A percentile compares a stretch with the other conserved stretches of the same genome.
phyloP scores from a whole-genome alignment of 2,329 filamentous ascomycete genomes.

The Sporothrix mexicana region DNA sequence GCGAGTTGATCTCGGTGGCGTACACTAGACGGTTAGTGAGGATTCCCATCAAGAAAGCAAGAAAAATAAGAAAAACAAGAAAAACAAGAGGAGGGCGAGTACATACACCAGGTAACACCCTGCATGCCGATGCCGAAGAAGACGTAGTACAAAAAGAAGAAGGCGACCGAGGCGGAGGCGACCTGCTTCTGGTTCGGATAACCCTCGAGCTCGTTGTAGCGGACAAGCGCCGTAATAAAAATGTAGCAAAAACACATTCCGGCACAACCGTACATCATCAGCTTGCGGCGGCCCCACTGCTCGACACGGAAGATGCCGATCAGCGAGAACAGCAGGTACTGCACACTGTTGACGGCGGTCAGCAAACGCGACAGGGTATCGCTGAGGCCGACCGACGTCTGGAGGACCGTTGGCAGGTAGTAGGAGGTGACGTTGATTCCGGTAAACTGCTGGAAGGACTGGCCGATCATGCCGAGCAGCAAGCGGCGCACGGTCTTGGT shows the following conservation, averaged over 20 bases:
- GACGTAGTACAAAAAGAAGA: conserved; percentile 59
- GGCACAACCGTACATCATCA: conserved; percentile 54
- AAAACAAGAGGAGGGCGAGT: conserved; percentile 37
- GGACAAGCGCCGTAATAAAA: conserved; percentile 57
- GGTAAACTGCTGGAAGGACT: conserved; percentile 52
- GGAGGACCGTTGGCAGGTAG: conserved; percentile 56
- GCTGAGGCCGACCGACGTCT: conserved; percentile 56
- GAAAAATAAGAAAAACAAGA: conserved; percentile 42
- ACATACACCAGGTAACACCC: conserved; percentile 57
- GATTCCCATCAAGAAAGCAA: too few relatives aligned
- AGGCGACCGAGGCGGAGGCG: conserved; percentile 41
- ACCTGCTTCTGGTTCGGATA: conserved; percentile 45
- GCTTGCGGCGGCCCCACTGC: conserved; percentile 38
- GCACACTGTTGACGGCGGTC: conserved; percentile 38
- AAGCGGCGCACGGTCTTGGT: conserved; percentile 50
- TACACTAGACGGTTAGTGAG: conserved; percentile 57
- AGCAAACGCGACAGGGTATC: conserved; percentile 57
- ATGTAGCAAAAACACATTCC: conserved; percentile 50
- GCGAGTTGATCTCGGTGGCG: conserved; percentile 61
- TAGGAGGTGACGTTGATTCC: conserved; percentile 39
- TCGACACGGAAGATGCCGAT: conserved; percentile 38
- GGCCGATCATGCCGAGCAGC: conserved; percentile 36
- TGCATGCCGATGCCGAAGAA: conserved; percentile 60
- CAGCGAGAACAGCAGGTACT: conserved; percentile 38
- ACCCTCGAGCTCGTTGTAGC: conserved; percentile 51